phyloP scores from a whole-genome alignment of 2,329 filamentous ascomycete species.

The Fusarium succisae region DNA sequence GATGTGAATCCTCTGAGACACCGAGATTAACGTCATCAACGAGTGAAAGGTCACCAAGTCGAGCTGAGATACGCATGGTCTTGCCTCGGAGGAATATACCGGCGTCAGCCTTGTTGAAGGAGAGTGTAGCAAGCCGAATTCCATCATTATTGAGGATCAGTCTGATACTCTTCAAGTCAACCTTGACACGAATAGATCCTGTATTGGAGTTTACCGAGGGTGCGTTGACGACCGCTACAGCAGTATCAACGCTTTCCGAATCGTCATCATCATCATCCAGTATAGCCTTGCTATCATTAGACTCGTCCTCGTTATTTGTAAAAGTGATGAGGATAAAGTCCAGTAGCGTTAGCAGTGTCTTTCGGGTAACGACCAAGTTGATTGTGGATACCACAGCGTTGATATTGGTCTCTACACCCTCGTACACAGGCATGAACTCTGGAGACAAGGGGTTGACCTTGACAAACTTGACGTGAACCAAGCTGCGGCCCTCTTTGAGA shows the following conservation, averaged over 20 bases:
- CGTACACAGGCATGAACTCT: conserved; percentile 90
- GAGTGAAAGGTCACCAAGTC: conserved; percentile 86
- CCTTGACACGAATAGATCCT: conserved; percentile 91
- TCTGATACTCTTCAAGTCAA: conserved; percentile 91
- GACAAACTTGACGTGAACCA: conserved; percentile 89
- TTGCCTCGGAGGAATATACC: conserved; percentile 87
- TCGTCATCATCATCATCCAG: conserved; percentile 49
- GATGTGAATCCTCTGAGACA: conserved; percentile 79
- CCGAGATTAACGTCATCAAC: conserved; percentile 95
- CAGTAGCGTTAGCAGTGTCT: conserved; percentile 88
- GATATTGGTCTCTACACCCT: conserved; percentile 92
- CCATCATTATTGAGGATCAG: conserved; percentile 98
- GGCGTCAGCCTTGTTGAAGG: conserved; percentile 90
- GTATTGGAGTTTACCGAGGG: conserved; percentile 50
- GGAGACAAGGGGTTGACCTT: conserved; percentile 91
- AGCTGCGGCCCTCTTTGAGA: conserved; percentile 77
- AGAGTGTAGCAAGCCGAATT: conserved; percentile 90
- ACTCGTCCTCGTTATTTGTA: conserved; percentile 64
- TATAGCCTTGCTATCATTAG: conserved; percentile 49
- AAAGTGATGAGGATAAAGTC: conserved; percentile 97
- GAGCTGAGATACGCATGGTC: conserved; percentile 87
- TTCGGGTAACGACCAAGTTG: conserved; percentile 92
- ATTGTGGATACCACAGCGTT: conserved; percentile 94
- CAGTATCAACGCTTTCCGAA: conserved; percentile 50
- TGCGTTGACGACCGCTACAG: conserved; percentile 42